Conservation (phyloP, 352 stramenopile genomes). For the Thraustochytrium sp. region DNA sequence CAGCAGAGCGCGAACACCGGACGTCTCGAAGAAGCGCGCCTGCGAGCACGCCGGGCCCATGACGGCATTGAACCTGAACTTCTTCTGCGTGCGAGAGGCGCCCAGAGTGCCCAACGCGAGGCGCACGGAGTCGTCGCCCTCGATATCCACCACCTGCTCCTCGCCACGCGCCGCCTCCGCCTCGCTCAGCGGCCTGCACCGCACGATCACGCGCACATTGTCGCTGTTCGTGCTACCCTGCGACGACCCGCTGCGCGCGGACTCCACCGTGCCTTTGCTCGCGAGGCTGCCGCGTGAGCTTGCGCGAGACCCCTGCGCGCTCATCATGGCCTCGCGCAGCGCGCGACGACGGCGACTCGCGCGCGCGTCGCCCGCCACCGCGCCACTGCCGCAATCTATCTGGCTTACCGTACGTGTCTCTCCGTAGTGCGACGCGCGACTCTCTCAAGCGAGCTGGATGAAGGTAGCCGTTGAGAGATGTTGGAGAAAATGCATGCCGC, state of each 20-base stretch:
- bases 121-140: neutral
- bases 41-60: neutral
- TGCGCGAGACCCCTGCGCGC: neutral
- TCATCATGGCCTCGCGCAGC: too few species aligned
- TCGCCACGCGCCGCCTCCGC: neutral
- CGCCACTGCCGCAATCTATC: too few species aligned
- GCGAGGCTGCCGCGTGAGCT: constrained; percentile 3
- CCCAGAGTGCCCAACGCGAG: neutral
- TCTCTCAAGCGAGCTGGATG: too few species aligned
- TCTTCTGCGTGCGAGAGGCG: neutral
- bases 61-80: constrained; percentile 10
- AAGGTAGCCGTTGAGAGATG: too few species aligned
- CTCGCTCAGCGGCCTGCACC: constrained; percentile 3
- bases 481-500: too few species aligned
- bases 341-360: too few species aligned
- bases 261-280: constrained; percentile 24
- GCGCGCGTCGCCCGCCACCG: too few species aligned
- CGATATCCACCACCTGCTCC: neutral
- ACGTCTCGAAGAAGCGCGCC: constrained; percentile 5
- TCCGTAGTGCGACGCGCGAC: too few species aligned
- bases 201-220: constrained; percentile 29
- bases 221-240: neutral
- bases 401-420: too few species aligned
- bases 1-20: neutral
- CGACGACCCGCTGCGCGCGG: neutral